These are phyloP conservation scores for Gonapodya sp. DNA, from an alignment of 192 early-diverging fungal genomes.

Conservation along the genomic window DNA sequence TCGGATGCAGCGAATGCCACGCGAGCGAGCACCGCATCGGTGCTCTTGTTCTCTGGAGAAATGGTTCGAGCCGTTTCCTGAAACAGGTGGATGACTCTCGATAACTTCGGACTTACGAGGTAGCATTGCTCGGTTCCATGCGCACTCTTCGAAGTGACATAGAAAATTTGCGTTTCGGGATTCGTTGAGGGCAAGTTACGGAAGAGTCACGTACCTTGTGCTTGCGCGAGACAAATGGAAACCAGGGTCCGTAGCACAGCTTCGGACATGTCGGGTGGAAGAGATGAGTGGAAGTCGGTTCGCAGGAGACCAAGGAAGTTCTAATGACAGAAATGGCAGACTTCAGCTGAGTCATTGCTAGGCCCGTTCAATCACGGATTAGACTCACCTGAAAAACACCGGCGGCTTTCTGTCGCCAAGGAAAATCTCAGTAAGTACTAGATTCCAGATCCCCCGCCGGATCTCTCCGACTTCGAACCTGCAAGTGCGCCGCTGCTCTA, in stretches of 20 bases:
- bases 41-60: conserved; percentile 11
- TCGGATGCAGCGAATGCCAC: neutral
- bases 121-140: neutral
- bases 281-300: conserved; percentile 51
- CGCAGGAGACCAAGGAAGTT: conserved; percentile 47
- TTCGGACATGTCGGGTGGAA: conserved; percentile 59
- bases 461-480: conserved; percentile 41
- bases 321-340: conserved; percentile 9
- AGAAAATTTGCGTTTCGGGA: no score
- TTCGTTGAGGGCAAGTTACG: no score
- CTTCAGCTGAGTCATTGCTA: neutral
- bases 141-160: no score
- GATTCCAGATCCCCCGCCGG: no score
- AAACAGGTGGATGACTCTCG: neutral
- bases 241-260: conserved; percentile 55
- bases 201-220: no score
- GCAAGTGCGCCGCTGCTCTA: conserved; percentile 65
- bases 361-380: conserved; percentile 19
- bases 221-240: conserved; percentile 83
- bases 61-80: neutral
- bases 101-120: neutral
- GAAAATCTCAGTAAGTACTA: no score
- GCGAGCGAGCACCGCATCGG: neutral
- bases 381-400: conserved; percentile 58
- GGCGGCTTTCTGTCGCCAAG: conserved; percentile 71